phyloP scores from a whole-genome alignment of 495 filamentous ascomycete species.

The Wilcoxina mikolae region DNA sequence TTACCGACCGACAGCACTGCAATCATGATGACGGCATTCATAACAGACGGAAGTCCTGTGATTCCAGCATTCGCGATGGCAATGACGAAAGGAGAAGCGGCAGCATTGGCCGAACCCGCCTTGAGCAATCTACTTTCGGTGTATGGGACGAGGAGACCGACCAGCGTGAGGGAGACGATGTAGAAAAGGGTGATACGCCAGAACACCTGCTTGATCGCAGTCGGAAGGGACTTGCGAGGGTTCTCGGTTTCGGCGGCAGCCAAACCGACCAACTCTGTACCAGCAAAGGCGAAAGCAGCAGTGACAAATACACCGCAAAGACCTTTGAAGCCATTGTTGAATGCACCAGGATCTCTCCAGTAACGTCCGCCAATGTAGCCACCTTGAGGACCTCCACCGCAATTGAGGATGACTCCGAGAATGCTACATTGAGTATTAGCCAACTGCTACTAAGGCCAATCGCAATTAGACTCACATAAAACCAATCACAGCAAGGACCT shows the following conservation, averaged over 20 bases:
- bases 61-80: slow-evolving; percentile 72
- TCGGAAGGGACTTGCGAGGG: slow-evolving; percentile 71
- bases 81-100: slow-evolving; percentile 79
- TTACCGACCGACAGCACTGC: slow-evolving; percentile 80
- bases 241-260: slow-evolving; percentile 79
- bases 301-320: slow-evolving; percentile 88
- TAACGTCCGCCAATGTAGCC: slow-evolving; percentile 72
- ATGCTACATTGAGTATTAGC: slow-evolving; percentile 36
- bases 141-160: slow-evolving; percentile 64
- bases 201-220: slow-evolving; percentile 84
- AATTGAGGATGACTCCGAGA: slow-evolving; percentile 63
- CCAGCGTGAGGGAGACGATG: slow-evolving; percentile 54
- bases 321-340: slow-evolving; percentile 86
- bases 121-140: slow-evolving; percentile 44
- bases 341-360: slow-evolving; percentile 78
- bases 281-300: slow-evolving; percentile 81
- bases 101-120: slow-evolving; percentile 45
- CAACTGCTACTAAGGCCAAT: background rate
- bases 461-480: slow-evolving; percentile 50
- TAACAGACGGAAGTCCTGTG: slow-evolving; percentile 56
- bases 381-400: slow-evolving; percentile 58
- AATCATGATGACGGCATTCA: slow-evolving; percentile 84
- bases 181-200: slow-evolving; percentile 90
- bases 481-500: slow-evolving; percentile 71
- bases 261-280: slow-evolving; percentile 85